Base-by-base conservation (phyloP, 106 monocot species). In the Chionographis japonica region DNA sequence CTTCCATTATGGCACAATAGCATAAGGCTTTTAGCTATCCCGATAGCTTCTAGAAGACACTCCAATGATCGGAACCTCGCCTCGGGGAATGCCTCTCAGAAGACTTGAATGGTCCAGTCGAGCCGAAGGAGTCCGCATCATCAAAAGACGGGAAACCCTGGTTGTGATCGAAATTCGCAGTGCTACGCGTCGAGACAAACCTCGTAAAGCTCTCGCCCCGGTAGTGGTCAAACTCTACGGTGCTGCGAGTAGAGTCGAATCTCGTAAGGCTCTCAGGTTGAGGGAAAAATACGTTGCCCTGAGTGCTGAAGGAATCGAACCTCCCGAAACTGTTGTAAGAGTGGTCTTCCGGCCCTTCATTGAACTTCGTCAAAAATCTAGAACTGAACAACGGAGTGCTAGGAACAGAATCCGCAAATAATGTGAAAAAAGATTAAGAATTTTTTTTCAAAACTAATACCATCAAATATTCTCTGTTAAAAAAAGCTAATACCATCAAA, bases 381-480 rank as follows among this genome's bases (percentile, higher is more conserved):
- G 86, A 84, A 52, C 70, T 81, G 78, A 80, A 87, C 15, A 77
- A 43, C 8, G 97, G 97, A 17, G 92, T 87, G 55, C 81, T 81
- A 16, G 91, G 95, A 56, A 92, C 92, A 36, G 95, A 95, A 60
- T 95, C 92, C 2, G 77, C 93, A 68, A 92, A 91, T 64, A 91
- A 79, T 56, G 88, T n/a, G n/a, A n/a, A n/a, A n/a, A n/a, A n/a
- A n/a, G n/a, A n/a, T n/a, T n/a, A n/a, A n/a, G n/a, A n/a, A n/a
- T n/a, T n/a, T n/a, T n/a, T n/a, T n/a, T n/a, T n/a, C n/a, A n/a
- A n/a, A n/a, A n/a, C n/a, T n/a, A n/a, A n/a, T n/a, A n/a, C n/a
- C n/a, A n/a, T n/a, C n/a, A n/a, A n/a, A n/a, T n/a, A n/a, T n/a
- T n/a, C n/a, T n/a, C n/a, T n/a, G n/a, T n/a, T n/a, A n/a, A n/a